Base-by-base conservation (phyloP, 2,329 filamentous ascomycete species). In the Alternaria metachromatica region DNA sequence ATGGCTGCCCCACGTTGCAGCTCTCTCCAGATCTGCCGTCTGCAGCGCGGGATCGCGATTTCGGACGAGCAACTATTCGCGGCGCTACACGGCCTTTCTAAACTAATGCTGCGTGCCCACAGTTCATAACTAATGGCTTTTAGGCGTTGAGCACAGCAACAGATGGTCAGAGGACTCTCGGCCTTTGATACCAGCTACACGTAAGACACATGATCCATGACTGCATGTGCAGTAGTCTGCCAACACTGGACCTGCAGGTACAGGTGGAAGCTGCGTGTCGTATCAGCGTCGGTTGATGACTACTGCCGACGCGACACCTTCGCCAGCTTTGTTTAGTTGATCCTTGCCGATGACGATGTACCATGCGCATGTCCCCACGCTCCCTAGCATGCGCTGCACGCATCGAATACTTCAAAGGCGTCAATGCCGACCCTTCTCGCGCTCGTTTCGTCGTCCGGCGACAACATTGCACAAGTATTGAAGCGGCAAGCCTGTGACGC, bases 291-390 rank as follows among this genome's bases (percentile, higher is more conserved):
- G 60, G 55, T 25, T 51, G 56, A 28, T 9, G 37, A 8, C 18
- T 53, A 45, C 62, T 53, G 25, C 55, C 57, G 58, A 44, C 54
- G 48, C 55, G 60, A 55, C 61, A 58, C 60, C 60, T 56, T 64
- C 20, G 53, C 46, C 62, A 50, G 59, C 64, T 68, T 66, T 64
- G 60, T 66, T 63, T 70, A 65, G 63, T 64, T 58, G 60, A 69
- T 51, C 55, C 63, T 66, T 61, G 63, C 64, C 58, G 55, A 59
- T 56, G 30, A 71, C 65, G 65, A 64, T 54, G 61, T 55, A 58
- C 50, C 55, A 58, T 41, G 49, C 49, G 51, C 65, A 61, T 61
- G 63, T 60, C 57, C 65, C 63, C 60, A 66, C 55, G 49, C 48
- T 45, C 37, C 60, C 46, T 54, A 45, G 60, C 48, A 50, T 63